Evolutionary conservation across 306 rosid genomes (phyloP).

Genomic region (Glycine latifolia): DNA sequence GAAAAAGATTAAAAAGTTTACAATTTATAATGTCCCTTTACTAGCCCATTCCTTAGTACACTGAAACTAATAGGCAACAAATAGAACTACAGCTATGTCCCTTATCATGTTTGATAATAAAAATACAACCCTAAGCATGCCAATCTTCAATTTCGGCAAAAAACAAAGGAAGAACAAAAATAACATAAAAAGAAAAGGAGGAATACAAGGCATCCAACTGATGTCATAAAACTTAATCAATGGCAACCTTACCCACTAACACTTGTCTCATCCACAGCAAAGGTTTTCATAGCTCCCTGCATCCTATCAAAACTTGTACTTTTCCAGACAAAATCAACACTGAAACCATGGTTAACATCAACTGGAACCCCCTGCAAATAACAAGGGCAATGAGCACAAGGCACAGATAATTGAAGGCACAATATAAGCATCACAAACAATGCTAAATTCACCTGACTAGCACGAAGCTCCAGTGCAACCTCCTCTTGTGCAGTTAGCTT

Average conservation of each 20-base stretch:
- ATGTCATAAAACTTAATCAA: constrained; percentile 12
- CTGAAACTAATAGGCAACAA: neutral
- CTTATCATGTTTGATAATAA: constrained; percentile 15
- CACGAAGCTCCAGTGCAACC: constrained; percentile 98
- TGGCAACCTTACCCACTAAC: constrained; percentile 87
- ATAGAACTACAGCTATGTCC: neutral
- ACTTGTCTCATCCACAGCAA: constrained; percentile 99
- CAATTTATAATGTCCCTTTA: neutral
- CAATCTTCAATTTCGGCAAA: neutral
- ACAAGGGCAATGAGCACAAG: constrained; percentile 39
- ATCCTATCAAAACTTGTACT: constrained; percentile 99
- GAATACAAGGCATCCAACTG: constrained; percentile 5
- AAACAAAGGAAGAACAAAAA: neutral
- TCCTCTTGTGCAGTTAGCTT: constrained; percentile 98
- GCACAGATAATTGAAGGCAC: constrained; percentile 4
- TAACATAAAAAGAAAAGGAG: neutral
- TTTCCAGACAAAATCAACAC: constrained; percentile 99
- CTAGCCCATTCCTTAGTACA: neutral
- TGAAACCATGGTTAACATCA: constrained; percentile 94
- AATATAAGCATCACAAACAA: constrained; percentile 11
- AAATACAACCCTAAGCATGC: constrained; percentile 18
- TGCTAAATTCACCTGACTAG: constrained; percentile 75
- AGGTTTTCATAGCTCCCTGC: constrained; percentile 99
- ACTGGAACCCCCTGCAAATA: constrained; percentile 94
- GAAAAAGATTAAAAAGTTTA: neutral